Evolutionary conservation across 2,329 filamentous ascomycete species (phyloP).

Genomic region (Neofusicoccum parvum): DNA sequence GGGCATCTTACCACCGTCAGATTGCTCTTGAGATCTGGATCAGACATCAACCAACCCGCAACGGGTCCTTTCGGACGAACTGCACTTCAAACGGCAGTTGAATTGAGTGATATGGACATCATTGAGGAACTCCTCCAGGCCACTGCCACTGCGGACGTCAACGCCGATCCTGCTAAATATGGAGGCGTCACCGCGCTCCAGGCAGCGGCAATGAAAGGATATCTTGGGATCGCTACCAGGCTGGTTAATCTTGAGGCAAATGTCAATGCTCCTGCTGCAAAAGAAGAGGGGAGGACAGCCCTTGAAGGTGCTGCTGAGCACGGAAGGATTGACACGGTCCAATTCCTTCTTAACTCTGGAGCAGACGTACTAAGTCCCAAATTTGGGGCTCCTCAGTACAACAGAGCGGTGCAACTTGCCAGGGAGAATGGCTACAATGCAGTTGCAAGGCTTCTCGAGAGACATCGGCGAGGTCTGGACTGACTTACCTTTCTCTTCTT

Average conservation of each 20-base stretch:
- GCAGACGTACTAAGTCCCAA: conserved; percentile 13
- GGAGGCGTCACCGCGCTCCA: conserved; percentile 32
- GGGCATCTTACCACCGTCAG: not conserved
- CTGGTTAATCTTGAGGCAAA: conserved; percentile 28
- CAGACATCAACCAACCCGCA: not conserved
- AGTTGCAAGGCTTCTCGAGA: not conserved
- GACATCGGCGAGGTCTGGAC: not conserved
- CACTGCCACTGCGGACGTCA: conserved; percentile 18
- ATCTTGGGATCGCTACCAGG: conserved; percentile 26
- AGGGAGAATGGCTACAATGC: not conserved
- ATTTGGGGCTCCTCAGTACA: not conserved
- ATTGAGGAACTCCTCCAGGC: conserved; percentile 23
- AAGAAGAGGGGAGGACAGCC: conserved; percentile 29
- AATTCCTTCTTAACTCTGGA: conserved; percentile 31
- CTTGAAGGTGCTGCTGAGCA: conserved; percentile 33
- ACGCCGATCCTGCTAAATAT: not conserved
- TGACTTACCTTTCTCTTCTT: too few relatives aligned
- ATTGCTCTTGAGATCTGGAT: not conserved
- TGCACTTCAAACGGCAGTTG: not conserved
- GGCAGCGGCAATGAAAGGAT: conserved; percentile 31
- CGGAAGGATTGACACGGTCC: conserved; percentile 33
- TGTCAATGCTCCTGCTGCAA: conserved; percentile 26
- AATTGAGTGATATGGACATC: not conserved
- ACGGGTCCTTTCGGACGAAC: not conserved
- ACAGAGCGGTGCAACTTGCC: not conserved